Evolutionary conservation across 306 rosid genomes (phyloP), one percentile per base, ranked within the genome.

Genomic region (Castanea sativa): DNA sequence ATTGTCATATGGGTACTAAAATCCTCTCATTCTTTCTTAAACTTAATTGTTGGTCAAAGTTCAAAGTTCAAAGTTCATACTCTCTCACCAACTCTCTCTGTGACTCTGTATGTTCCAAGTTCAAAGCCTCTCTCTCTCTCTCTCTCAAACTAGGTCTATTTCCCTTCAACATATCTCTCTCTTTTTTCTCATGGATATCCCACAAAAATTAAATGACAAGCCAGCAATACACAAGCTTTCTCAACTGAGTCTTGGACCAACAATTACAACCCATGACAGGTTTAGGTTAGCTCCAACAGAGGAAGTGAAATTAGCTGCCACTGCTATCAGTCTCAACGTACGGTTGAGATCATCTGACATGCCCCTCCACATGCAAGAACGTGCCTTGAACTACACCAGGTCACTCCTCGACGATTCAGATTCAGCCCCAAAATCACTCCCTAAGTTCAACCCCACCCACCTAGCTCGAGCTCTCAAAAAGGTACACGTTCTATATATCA

Each of bases 391-490:
- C 38, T 78, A 58, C 81, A 82, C 92, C 55, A 76, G 87, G 80
- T 86, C 89, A 49, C 85, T 85, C 57, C 20, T 85, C 19, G 76
- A 78, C 45, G 45, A 41, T 8, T 55, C 25, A 61, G 21, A 41
- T 41, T 38, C 72, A 3, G 51, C 87, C 52, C 52, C 81, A 25
- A 87, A 81, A 13, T 74, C 86, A 29, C 59, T 74, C 15, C 83
- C 81, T 20, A 12, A 49, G 53, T 49, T 49, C 1, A 85, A 85
- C 58, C 86, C 86, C 15, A 81, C 92, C 57, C 89, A 83, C 79
- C 65, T 90, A 5, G 94, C 94, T 63, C 84, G 87, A 83, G 86
- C 89, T 60, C 88, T 90, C 83, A 90, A 90, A 76, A 88, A 87
- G 91, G 94, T 88, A 25, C 1, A 9, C 0, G 0, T 3, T 3